Percentiles rank a stretch among this genome's conserved stretches.
Evolutionary conservation across 768 basidiomycete genomes (phyloP).

Genomic region (Psilocybe cyanescens): DNA sequence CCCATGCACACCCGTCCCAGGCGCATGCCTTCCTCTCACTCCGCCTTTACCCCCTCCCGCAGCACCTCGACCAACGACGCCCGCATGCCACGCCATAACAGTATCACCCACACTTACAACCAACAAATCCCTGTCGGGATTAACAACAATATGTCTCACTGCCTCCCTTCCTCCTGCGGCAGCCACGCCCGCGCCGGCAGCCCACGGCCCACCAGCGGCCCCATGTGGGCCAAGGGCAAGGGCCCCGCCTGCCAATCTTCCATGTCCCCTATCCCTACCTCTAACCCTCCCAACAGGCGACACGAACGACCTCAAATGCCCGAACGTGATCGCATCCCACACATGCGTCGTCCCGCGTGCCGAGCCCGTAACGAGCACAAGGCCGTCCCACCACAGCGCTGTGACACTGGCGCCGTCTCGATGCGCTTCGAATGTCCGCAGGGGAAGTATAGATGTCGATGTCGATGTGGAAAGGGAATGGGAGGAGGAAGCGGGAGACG

Average conservation of each 20-base stretch:
- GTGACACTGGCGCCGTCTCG: constrained; percentile 63
- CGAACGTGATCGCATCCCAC: constrained; percentile 71
- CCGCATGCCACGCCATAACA: constrained; percentile 73
- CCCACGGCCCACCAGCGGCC: background rate
- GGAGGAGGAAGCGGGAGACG: background rate
- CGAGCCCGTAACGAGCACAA: constrained; percentile 70
- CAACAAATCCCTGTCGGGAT: constrained; percentile 54
- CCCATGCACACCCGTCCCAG: constrained; percentile 26
- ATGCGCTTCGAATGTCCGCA: constrained; percentile 63
- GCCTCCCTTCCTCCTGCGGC: constrained; percentile 34
- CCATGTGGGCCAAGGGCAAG: constrained; percentile 13
- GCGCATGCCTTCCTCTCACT: constrained; percentile 34
- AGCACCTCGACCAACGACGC: constrained; percentile 21
- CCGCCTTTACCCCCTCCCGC: constrained; percentile 25
- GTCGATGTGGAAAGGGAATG: no score
- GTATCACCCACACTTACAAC: constrained; percentile 63
- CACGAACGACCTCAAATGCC: constrained; percentile 56
- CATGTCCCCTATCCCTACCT: constrained; percentile 19
- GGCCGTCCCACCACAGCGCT: constrained; percentile 61
- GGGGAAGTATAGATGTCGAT: constrained; percentile 31
- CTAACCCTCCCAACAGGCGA: constrained; percentile 45
- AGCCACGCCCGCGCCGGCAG: background rate
- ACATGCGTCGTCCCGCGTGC: constrained; percentile 58
- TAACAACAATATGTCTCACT: constrained; percentile 63
- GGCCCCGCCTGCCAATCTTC: background rate